Evolutionary conservation across 1,139 yeast genomes (phyloP), one percentile per base, ranked within the genome.

Genomic region (Yamadazyma oceani): DNA sequence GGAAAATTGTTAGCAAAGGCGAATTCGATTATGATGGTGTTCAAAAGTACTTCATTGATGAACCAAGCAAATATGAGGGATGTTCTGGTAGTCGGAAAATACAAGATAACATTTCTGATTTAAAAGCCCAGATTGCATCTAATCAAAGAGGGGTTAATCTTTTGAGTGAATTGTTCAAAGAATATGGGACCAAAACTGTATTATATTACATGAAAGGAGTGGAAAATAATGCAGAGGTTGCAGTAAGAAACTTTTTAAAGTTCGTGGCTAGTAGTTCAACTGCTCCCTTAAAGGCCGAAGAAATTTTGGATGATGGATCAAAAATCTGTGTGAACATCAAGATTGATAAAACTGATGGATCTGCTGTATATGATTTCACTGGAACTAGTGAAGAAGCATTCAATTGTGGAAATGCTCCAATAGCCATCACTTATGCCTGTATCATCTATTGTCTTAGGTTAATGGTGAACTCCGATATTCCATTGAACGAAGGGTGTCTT

Each of bases 81-180:
- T 67, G 71, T n/a, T 63, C 69, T 6, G 73, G 72, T 1, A 62
- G 73, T 1, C 51, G 73, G 40, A 40, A 40, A 22, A 32, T 40
- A 13, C 27, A 37, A 17, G 85, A 80, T 52, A 77, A 79, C 41
- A 54, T 80, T 15, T 70, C 81, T 1, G 85, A 80, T 50, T 54
- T 80, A 45, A 78, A 78, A 50, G 85, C 85, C 0, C 84, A 80
- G 51, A 71, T 80, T 42, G 83, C 85, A 2, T 81, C 85, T 14
- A 80, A 80, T 53, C 78, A 77, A 51, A 75, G 76, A 50, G 85
- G 85, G 21, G 77, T 79, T 40, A 60, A 64, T 33, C 58, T 80
- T 39, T 59, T 80, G 42, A 64, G 58, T 13, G 58, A 65, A 14
- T 54, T 80, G 31, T 72, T 79, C 37, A 56, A 55, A 10, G 82